Base-by-base conservation (phyloP, 495 filamentous ascomycete genomes). In the Chaetomium fimeti region DNA sequence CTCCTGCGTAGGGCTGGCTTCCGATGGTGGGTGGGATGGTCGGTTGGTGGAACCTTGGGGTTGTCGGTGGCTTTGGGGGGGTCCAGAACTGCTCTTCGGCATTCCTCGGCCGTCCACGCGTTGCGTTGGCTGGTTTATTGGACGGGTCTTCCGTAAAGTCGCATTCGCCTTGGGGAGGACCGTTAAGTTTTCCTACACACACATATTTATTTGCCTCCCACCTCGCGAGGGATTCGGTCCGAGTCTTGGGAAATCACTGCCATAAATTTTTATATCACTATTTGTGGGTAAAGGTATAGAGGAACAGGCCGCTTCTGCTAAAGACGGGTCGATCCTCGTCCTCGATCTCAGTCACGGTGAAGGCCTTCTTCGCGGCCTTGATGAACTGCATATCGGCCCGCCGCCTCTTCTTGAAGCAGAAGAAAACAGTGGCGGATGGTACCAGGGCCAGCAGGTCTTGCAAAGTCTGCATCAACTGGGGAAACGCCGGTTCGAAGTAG, bases 401-500 rank as follows among this genome's bases (percentile, higher is more conserved):
- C 67, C 94, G 84, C 65, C 94, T 82, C 76, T 88, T 92, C 78
- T 96, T 97, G 78, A 90, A 97, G 78, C 93, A 98, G 79, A 98
- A 98, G 76, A 91, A 97, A 69, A 93, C 87, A 5, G 89, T 79
- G 1, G 91, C 83, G 16, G 79, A 68, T 2, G 84, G 78, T 20
- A 80, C 78, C 29, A 81, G 70, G 47, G 60, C 81, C 45, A 89
- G 69, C 61, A 90, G 77, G 51, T 85, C 82, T 61, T 82, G 75
- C 66, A 98, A 74, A n/a, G 94, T 97, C 65, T 86, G 76, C 68
- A 92, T 81, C 38, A 98, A 81, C 32, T 96, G 81, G 49, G 92
- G 92, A 72, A 98, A 98, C 3, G 93, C 89, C 4, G 93, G 91
- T 74, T 98, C 93, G 69, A 95, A 95, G 81, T 98, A 98, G 56